These are phyloP conservation scores for Sindora glabra DNA, from an alignment of 306 rosid genomes.

Conservation along the genomic window DNA sequence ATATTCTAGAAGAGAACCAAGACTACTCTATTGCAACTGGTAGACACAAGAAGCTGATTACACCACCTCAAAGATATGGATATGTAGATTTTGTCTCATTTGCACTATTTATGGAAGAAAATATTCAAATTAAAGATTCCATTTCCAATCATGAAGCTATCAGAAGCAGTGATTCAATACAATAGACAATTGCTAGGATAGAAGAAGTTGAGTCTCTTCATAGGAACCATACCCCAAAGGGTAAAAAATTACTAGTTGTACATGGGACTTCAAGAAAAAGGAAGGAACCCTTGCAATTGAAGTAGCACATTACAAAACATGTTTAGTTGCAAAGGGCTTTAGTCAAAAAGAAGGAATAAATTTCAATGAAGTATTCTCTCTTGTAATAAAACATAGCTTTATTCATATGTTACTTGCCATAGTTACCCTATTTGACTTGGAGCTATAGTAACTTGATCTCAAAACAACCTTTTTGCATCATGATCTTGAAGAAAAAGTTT, in stretches of 20 bases:
- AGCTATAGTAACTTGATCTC: not conserved
- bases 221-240: not conserved
- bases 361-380: too few relatives aligned
- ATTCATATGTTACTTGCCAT: not conserved
- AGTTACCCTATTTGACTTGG: not conserved
- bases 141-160: not conserved
- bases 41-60: too few relatives aligned
- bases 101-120: not conserved
- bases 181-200: not conserved
- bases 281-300: not conserved
- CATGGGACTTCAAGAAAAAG: not conserved
- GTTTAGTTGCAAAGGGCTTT: not conserved
- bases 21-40: not conserved
- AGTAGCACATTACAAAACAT: not conserved
- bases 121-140: not conserved
- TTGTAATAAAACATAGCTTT: not conserved
- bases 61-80: too few relatives aligned
- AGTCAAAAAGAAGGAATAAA: not conserved
- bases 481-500: not conserved
- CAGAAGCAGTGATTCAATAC: not conserved
- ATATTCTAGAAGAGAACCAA: not conserved
- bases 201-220: not conserved
- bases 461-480: too few relatives aligned
- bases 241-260: not conserved
- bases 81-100: not conserved